These are phyloP conservation scores for Macadamia integrifolia DNA, from an alignment of 164 flowering plant species.

Conservation along the genomic window DNA sequence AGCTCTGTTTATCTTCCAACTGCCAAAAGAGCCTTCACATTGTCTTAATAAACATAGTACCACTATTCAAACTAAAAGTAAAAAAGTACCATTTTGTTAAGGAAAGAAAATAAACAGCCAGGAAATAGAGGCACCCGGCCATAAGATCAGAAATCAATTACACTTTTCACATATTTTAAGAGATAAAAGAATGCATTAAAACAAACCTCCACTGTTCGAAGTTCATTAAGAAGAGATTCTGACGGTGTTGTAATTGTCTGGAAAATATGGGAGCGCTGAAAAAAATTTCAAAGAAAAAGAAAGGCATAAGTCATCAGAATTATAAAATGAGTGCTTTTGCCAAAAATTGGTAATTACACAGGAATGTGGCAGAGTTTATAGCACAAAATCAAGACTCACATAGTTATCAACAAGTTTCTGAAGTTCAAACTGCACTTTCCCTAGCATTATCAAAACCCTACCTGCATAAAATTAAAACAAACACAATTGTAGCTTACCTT, in stretches of 20 bases:
- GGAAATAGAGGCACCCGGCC: too few species aligned
- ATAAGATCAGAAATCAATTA: too few species aligned
- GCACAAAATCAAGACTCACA: slow-evolving; percentile 33
- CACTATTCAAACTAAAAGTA: too few species aligned
- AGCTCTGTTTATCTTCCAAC: too few species aligned
- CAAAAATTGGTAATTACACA: background rate
- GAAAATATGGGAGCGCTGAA: slow-evolving; percentile 60
- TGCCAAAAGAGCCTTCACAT: too few species aligned
- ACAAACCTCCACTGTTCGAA: slow-evolving; percentile 74
- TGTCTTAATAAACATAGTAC: too few species aligned
- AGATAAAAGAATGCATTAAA: background rate
- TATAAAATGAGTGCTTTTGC: background rate
- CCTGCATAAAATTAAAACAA: slow-evolving; percentile 30
- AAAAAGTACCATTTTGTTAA: too few species aligned
- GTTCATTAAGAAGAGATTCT: slow-evolving; percentile 72
- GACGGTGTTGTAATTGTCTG: slow-evolving; percentile 69
- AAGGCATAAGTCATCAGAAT: slow-evolving; percentile 7
- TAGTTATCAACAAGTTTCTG: slow-evolving; percentile 66
- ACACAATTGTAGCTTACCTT: background rate
- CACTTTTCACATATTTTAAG: too few species aligned
- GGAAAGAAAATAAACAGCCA: too few species aligned
- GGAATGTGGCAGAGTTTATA: background rate
- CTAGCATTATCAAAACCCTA: slow-evolving; percentile 44
- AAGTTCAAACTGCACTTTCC: slow-evolving; percentile 61
- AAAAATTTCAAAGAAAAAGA: background rate